These are phyloP conservation scores for Sarcodon aspratus DNA, from an alignment of 768 basidiomycete species.

Conservation along the genomic window DNA sequence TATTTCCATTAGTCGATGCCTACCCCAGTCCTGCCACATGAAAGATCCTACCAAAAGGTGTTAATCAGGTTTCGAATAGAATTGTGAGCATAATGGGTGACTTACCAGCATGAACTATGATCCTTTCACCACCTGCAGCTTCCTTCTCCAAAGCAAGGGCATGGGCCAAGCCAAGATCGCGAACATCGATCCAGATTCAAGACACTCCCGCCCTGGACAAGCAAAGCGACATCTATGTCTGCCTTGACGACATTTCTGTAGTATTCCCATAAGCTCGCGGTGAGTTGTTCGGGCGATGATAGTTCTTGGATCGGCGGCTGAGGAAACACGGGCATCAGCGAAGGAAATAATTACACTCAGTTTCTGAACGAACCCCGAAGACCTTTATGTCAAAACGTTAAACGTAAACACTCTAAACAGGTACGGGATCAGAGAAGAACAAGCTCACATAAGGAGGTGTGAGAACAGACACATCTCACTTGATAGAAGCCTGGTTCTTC, in stretches of 20 bases:
- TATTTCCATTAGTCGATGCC: not conserved
- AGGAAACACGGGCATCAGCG: constrained; percentile 1
- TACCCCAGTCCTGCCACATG: not conserved
- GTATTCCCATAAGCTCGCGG: not conserved
- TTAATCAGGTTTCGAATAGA: not conserved
- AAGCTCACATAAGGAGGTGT: constrained; percentile 2
- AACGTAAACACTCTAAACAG: not conserved
- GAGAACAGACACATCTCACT: constrained; percentile 3
- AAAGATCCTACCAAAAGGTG: not conserved
- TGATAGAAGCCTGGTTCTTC: constrained; percentile 27
- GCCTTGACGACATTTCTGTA: not conserved
- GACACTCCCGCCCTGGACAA: not conserved
- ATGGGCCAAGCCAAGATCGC: constrained; percentile 46
- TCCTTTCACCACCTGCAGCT: constrained; percentile 43
- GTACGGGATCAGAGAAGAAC: not conserved
- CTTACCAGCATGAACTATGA: constrained; percentile 29
- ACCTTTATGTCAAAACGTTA: not conserved
- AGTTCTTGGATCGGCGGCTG: constrained; percentile 2
- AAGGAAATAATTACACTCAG: not conserved
- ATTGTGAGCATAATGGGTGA: not conserved
- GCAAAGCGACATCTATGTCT: not conserved
- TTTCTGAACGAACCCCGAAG: not conserved
- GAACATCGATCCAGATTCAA: constrained; percentile 35
- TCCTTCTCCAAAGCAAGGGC: constrained; percentile 36
- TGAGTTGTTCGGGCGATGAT: not conserved